These are phyloP conservation scores for Petasospora fabianii DNA, from an alignment of 1,139 yeast species.

Conservation along the genomic window DNA sequence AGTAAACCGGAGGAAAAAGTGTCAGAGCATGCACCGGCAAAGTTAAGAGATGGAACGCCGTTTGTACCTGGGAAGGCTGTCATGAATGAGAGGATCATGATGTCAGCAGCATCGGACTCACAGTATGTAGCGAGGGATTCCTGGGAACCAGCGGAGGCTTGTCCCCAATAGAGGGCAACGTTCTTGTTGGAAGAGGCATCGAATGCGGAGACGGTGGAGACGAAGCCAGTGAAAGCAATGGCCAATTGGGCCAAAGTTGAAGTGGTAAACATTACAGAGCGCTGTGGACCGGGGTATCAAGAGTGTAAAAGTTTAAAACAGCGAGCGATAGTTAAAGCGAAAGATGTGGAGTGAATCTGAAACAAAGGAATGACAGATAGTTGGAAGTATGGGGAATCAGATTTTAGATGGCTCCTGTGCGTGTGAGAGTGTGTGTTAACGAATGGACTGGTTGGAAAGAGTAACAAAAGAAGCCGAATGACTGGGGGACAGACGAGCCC, in stretches of 20 bases:
- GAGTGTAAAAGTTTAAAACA: not conserved
- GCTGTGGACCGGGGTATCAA: not conserved
- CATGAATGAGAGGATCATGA: slow-evolving; percentile 69
- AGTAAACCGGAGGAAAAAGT: slow-evolving; percentile 52
- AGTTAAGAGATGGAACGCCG: slow-evolving; percentile 49
- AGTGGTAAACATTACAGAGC: slow-evolving; percentile 1
- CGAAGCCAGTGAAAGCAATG: slow-evolving; percentile 3
- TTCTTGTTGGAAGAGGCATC: slow-evolving; percentile 48
- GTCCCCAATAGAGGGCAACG: slow-evolving; percentile 91
- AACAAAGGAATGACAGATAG: not conserved
- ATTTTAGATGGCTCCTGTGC: no score
- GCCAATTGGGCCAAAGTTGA: slow-evolving; percentile 5
- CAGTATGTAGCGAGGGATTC: slow-evolving; percentile 65
- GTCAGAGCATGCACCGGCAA: slow-evolving; percentile 63
- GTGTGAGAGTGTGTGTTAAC: not conserved
- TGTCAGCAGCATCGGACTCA: slow-evolving; percentile 63
- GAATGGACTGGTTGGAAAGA: no score
- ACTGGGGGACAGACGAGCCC: no score
- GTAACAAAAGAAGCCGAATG: no score
- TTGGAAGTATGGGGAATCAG: no score
- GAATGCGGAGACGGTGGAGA: slow-evolving; percentile 34
- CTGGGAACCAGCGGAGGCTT: slow-evolving; percentile 76
- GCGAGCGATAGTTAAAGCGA: no score
- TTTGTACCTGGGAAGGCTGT: slow-evolving; percentile 39
- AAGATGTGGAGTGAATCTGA: no score